Evolutionary conservation across 179 eudicot species (phyloP).

Genomic region (Heliamphora pulchella): DNA sequence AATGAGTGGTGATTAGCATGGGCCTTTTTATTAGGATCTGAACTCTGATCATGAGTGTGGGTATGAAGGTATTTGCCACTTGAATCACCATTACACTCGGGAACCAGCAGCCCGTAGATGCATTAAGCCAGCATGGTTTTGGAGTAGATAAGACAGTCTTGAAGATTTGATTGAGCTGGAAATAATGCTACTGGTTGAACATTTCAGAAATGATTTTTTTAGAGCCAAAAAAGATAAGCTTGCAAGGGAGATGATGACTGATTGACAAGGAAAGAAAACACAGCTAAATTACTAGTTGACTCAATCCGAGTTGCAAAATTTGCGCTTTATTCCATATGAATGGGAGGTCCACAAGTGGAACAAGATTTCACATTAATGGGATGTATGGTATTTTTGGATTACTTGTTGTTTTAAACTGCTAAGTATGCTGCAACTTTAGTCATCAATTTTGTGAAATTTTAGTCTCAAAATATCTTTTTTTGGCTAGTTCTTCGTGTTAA

Average conservation of each 20-base stretch:
- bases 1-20: no score
- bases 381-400: not conserved
- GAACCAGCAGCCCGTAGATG: no score
- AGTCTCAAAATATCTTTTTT: no score
- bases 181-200: not conserved
- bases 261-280: not conserved
- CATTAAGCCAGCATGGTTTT: no score
- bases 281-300: not conserved
- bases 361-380: not conserved
- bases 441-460: not conserved
- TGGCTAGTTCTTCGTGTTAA: not conserved
- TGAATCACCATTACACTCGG: no score
- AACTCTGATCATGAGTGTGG: no score
- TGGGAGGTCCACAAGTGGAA: not conserved
- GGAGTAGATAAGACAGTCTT: not conserved
- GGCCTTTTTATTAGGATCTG: no score
- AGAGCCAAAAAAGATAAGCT: not conserved
- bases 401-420: not conserved
- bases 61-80: no score
- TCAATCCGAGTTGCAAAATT: not conserved
- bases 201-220: not conserved
- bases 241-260: not conserved
- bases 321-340: not conserved
- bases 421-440: not conserved
- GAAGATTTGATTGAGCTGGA: not conserved